Evolutionary conservation across 345 rosid species (phyloP).

Genomic region (Camelina hispida): DNA sequence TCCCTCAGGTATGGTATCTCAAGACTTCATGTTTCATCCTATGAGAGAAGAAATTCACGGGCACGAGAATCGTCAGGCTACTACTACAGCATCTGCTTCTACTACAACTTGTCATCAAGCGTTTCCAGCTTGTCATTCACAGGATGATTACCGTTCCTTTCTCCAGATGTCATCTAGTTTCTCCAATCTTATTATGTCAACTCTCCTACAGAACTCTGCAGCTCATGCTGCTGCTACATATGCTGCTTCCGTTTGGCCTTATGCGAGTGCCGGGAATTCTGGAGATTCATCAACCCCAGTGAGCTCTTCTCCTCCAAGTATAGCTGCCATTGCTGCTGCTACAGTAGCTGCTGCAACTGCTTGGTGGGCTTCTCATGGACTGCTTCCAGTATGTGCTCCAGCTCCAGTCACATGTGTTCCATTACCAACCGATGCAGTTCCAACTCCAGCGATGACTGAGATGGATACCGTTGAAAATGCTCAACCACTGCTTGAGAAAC

Average conservation of each 20-base stretch:
- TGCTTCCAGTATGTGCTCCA: constrained; percentile 86
- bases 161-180: constrained; percentile 73
- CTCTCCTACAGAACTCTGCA: constrained; percentile 85
- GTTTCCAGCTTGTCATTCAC: constrained; percentile 59
- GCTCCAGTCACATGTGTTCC: constrained; percentile 68
- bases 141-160: constrained; percentile 72
- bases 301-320: constrained; percentile 61
- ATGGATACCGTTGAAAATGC: constrained; percentile 45
- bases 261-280: constrained; percentile 57
- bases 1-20: constrained; percentile 52
- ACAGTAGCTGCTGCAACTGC: constrained; percentile 98
- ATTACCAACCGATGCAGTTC: constrained; percentile 50
- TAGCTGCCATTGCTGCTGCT: constrained; percentile 84
- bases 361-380: constrained; percentile 99
- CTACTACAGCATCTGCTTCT: constrained; percentile 53
- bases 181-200: constrained; percentile 74
- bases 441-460: constrained; percentile 46
- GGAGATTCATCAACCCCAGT: constrained; percentile 56
- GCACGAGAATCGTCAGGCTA: constrained; percentile 46
- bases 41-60: constrained; percentile 52
- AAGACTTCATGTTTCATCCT: constrained; percentile 57
- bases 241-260: constrained; percentile 87
- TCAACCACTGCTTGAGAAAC: constrained; percentile 49
- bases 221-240: constrained; percentile 90
- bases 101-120: constrained; percentile 55